phyloP scores from a whole-genome alignment of 2,329 filamentous ascomycete species.

The Thermothelomyces thermophilus region DNA sequence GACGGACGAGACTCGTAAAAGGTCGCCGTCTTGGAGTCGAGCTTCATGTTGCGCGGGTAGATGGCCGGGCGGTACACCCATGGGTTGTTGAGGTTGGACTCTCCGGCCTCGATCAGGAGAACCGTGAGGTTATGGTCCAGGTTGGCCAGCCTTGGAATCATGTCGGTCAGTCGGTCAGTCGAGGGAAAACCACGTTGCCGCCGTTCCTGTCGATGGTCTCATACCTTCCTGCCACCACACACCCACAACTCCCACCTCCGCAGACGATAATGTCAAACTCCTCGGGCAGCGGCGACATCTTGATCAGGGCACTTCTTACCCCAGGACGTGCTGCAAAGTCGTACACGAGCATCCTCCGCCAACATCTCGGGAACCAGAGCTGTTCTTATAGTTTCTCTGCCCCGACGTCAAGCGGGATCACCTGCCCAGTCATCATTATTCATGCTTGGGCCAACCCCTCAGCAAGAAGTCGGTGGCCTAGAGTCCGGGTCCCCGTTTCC shows the following conservation, averaged over 20 bases:
- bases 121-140: conserved; percentile 67
- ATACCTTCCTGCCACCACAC: conserved; percentile 52
- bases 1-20: conserved; percentile 75
- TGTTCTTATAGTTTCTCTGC: background rate
- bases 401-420: background rate
- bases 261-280: conserved; percentile 78
- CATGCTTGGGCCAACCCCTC: background rate
- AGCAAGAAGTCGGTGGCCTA: background rate
- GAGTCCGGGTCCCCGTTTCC: background rate
- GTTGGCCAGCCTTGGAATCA: conserved; percentile 55
- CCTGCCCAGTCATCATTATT: background rate
- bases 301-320: background rate
- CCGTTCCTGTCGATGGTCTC: conserved; percentile 10
- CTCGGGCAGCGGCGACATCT: conserved; percentile 51
- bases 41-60: conserved; percentile 70
- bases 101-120: conserved; percentile 63
- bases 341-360: no score
- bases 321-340: no score
- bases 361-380: no score
- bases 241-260: conserved; percentile 63
- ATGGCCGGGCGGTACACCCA: conserved; percentile 71
- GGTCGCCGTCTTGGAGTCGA: conserved; percentile 73
- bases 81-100: conserved; percentile 70
- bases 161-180: background rate
- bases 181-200: background rate